phyloP scores from a whole-genome alignment of 345 rosid genomes.

The Linum usitatissimum region DNA sequence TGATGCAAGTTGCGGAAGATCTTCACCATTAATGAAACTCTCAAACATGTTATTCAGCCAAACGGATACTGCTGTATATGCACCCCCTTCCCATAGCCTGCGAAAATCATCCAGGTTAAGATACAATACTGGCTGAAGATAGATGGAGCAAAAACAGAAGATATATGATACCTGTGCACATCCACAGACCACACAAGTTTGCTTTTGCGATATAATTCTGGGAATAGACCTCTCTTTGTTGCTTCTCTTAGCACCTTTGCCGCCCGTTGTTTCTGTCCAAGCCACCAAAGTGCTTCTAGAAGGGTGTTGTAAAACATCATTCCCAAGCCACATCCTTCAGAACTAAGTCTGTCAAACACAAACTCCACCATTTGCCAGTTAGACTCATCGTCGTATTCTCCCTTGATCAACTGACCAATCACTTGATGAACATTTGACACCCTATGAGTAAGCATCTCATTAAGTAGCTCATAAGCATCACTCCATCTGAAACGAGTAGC shows the following conservation, averaged over 20 bases:
- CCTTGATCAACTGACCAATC: constrained; percentile 85
- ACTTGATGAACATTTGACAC: constrained; percentile 82
- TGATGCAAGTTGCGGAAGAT: constrained; percentile 77
- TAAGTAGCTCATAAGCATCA: constrained; percentile 56
- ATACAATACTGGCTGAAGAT: constrained; percentile 14
- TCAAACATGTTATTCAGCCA: constrained; percentile 61
- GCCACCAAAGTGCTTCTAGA: constrained; percentile 93
- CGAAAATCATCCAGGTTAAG: constrained; percentile 18
- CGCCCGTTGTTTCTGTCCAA: constrained; percentile 81
- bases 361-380: constrained; percentile 95
- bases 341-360: constrained; percentile 69
- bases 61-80: constrained; percentile 58
- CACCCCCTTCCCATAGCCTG: constrained; percentile 94
- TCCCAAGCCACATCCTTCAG: constrained; percentile 87
- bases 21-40: constrained; percentile 43
- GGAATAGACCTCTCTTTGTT: constrained; percentile 73
- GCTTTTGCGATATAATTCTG: constrained; percentile 79
- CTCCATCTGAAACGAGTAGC: constrained; percentile 48
- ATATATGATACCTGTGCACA: constrained; percentile 56
- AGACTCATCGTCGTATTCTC: constrained; percentile 75
- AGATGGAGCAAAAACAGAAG: constrained; percentile 4
- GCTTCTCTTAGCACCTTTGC: constrained; percentile 77
- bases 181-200: constrained; percentile 82
- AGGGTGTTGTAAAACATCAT: constrained; percentile 84
- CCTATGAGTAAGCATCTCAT: constrained; percentile 69